Base-by-base conservation (phyloP, 345 rosid species). In the Triadica sebifera region DNA sequence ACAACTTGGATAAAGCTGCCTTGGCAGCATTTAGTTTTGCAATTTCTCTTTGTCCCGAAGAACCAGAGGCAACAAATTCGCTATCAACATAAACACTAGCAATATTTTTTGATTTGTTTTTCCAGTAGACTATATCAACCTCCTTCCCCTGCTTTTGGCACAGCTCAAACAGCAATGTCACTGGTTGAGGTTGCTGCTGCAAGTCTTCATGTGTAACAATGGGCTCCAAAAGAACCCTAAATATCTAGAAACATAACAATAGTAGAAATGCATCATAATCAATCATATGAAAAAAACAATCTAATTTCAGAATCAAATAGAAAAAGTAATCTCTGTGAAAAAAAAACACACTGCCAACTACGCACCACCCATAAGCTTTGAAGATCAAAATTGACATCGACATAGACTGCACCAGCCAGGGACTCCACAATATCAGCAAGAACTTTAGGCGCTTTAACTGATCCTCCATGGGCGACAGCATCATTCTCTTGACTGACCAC, bases 381-480 rank as follows among this genome's bases (percentile, higher is more conserved):
- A 7, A 91, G 86, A 83, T 91, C 87, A 61, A 84, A 87, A 38
- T 78, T 46, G 46, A 89, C 22, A 63, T 93, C 98, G 3, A 90
- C 51, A 39, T 85, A 93, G 19, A 93, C 57, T 7, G 97, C 97
- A 69, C 89, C 97, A 0, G 89, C 96, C 41, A 93, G 22, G 52
- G 98, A 84, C 70, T 93, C 98, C 5, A 91, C 81, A 11, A 91
- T 76, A 43, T 93, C 94, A 12, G 98, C 96, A 4, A 93, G 90
- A 67, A 91, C 72, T 83, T 93, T 91, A 0, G 98, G 97, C 8
- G 97, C 98, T 85, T 89, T 90, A 52, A 90, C 79, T 34, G 83
- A 71, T 29, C 96, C 97, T 24, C 94, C 94, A 70, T 89, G 76
- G 0, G 74, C 74, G 8, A 81, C 88, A 3, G 80, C 43, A 16